phyloP scores from a whole-genome alignment of 1,139 yeast genomes.

The Candida dubliniensis region DNA sequence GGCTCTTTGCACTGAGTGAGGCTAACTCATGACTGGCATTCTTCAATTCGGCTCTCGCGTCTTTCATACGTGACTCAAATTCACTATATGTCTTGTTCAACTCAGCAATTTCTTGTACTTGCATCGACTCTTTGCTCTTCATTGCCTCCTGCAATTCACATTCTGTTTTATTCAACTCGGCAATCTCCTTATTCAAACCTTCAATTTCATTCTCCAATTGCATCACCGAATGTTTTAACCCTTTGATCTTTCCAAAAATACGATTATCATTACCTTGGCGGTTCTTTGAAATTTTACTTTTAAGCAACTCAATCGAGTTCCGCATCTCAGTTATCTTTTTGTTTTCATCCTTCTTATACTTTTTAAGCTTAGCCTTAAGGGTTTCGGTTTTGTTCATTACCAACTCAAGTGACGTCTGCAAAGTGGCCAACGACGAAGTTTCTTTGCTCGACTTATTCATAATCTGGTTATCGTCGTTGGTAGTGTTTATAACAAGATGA shows the following conservation, averaged over 20 bases:
- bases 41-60: slow-evolving; percentile 25
- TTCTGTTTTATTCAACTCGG: slow-evolving; percentile 19
- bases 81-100: slow-evolving; percentile 25
- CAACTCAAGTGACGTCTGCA: slow-evolving; percentile 62
- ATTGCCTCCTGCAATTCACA: slow-evolving; percentile 15
- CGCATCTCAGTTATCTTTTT: slow-evolving; percentile 53
- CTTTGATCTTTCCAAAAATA: slow-evolving; percentile 40
- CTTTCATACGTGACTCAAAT: slow-evolving; percentile 28
- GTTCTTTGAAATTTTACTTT: slow-evolving; percentile 45
- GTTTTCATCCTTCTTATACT: slow-evolving; percentile 61
- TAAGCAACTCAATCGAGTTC: slow-evolving; percentile 58
- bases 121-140: slow-evolving; percentile 21
- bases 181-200: slow-evolving; percentile 24
- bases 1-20: slow-evolving; percentile 23
- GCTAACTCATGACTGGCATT: slow-evolving; percentile 24
- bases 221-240: slow-evolving; percentile 41
- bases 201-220: slow-evolving; percentile 43
- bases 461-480: slow-evolving; percentile 22
- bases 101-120: slow-evolving; percentile 22
- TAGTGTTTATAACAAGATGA: slow-evolving; percentile 34
- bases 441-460: slow-evolving; percentile 38
- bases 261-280: slow-evolving; percentile 30
- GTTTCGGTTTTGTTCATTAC: slow-evolving; percentile 56
- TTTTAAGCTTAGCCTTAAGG: slow-evolving; percentile 53
- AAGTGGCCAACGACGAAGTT: slow-evolving; percentile 55